Conservation (phyloP, 2,329 filamentous ascomycete genomes). For the Exophiala aquamarina region DNA sequence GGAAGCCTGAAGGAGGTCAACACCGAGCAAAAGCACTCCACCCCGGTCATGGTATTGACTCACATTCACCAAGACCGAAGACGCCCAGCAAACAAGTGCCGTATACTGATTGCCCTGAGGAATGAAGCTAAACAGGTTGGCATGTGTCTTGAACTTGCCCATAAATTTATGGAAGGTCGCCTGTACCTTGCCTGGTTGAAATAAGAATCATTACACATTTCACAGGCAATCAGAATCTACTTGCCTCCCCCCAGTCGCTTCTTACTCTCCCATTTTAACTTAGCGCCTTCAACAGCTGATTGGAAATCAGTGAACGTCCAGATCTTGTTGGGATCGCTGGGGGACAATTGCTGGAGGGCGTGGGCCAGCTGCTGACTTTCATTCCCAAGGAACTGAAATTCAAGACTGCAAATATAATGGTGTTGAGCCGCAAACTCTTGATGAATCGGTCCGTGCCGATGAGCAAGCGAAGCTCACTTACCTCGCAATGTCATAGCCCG, state of each 20-base stretch:
- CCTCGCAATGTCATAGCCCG: neutral
- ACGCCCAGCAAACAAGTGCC: slow-evolving; percentile 1
- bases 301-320: slow-evolving; percentile 5
- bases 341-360: neutral
- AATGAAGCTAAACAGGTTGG: slow-evolving; percentile 4
- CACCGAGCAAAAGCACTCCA: neutral
- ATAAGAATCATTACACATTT: too few relatives aligned
- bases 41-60: neutral
- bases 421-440: neutral
- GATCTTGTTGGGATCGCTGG: slow-evolving; percentile 2
- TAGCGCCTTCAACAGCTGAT: neutral
- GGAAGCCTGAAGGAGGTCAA: neutral
- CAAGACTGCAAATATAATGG: neutral
- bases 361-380: slow-evolving; percentile 2
- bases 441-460: neutral
- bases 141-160: slow-evolving; percentile 4
- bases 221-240: too few relatives aligned
- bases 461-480: neutral
- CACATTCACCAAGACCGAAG: neutral
- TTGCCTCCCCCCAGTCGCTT: slow-evolving; percentile 1
- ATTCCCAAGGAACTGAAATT: slow-evolving; percentile 3
- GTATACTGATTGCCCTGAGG: slow-evolving; percentile 1
- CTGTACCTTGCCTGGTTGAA: slow-evolving; percentile 2
- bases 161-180: slow-evolving; percentile 3
- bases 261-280: slow-evolving; percentile 1